These are phyloP conservation scores for Trypanosoma cruzi DNA, from an alignment of 208 protist species.

Conservation along the genomic window DNA sequence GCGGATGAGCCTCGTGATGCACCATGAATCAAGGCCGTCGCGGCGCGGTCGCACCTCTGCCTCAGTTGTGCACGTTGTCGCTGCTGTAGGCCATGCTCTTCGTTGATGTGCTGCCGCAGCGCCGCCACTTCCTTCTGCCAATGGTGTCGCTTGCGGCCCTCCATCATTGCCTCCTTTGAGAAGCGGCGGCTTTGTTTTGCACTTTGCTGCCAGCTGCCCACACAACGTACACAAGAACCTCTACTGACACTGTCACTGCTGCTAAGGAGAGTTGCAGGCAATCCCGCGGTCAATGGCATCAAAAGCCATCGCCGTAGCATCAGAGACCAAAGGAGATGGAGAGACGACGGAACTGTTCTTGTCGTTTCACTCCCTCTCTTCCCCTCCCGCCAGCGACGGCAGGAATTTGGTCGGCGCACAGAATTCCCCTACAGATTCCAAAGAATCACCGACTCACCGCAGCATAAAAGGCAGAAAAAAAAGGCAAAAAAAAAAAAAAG, in stretches of 20 bases:
- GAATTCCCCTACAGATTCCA: not conserved
- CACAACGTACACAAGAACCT: not conserved
- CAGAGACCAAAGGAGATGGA: not conserved
- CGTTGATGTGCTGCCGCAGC: constrained; percentile 52
- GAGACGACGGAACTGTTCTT: not conserved
- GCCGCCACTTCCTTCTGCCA: constrained; percentile 40
- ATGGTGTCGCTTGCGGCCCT: constrained; percentile 44
- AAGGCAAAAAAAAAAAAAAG: constrained; percentile 9
- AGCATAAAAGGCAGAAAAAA: not conserved
- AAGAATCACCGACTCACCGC: not conserved
- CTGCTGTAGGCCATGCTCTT: constrained; percentile 41
- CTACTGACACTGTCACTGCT: not conserved
- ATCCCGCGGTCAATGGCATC: not conserved
- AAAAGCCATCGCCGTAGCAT: constrained; percentile 9
- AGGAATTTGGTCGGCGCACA: not conserved
- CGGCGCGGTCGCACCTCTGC: constrained; percentile 30
- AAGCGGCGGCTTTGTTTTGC: constrained; percentile 55
- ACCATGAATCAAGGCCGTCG: constrained; percentile 39
- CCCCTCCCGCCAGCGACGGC: not conserved
- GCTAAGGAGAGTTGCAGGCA: not conserved
- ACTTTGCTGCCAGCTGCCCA: constrained; percentile 23
- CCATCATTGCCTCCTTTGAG: constrained; percentile 44
- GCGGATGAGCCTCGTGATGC: not conserved
- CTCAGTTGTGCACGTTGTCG: constrained; percentile 28
- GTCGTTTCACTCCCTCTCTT: not conserved